Evolutionary conservation across 768 basidiomycete species (phyloP).

Genomic region (Leccinum uliginosum): DNA sequence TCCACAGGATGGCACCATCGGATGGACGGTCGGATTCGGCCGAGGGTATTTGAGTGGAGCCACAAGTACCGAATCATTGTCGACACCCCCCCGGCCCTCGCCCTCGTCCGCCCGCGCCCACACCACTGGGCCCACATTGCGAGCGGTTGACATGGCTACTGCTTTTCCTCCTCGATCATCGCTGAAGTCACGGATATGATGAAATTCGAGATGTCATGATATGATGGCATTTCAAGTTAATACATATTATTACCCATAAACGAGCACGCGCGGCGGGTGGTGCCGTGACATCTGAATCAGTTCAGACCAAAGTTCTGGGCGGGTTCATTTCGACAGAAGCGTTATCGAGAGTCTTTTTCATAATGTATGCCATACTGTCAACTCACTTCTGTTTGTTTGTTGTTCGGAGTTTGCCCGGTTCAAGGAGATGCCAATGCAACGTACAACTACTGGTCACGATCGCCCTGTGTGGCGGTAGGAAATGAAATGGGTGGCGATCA

Average conservation of each 20-base stretch:
- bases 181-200: background rate
- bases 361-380: too few relatives aligned
- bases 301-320: too few relatives aligned
- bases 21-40: background rate
- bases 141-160: background rate
- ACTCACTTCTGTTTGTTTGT: background rate
- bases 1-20: background rate
- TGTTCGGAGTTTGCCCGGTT: background rate
- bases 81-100: background rate
- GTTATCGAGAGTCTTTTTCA: background rate
- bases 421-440: background rate
- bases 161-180: background rate
- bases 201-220: background rate
- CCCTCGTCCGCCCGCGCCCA: background rate
- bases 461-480: slow-evolving; percentile 6
- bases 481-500: slow-evolving; percentile 21
- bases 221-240: background rate
- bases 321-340: slow-evolving; percentile 2
- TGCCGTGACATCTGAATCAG: background rate
- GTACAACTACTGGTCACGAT: background rate
- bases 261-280: background rate
- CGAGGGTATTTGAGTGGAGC: background rate
- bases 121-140: background rate
- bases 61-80: background rate
- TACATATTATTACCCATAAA: background rate